A percentile compares a stretch with the other conserved stretches of the same genome.
phyloP scores from a whole-genome alignment of 345 rosid species.

The Lepidium sativum region DNA sequence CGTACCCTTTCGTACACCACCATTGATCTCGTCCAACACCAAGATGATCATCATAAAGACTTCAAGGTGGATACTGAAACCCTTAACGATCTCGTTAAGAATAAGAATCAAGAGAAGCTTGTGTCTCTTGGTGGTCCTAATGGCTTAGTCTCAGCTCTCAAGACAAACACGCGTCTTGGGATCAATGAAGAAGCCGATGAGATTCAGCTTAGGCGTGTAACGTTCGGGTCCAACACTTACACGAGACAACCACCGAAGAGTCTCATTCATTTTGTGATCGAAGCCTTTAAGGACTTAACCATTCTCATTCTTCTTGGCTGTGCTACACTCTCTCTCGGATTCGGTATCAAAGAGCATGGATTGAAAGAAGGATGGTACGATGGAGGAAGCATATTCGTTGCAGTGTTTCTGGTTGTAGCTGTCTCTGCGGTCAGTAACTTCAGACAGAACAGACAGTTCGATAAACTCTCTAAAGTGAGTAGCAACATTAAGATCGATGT shows the following conservation, averaged over 20 bases:
- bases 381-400: conserved; percentile 56
- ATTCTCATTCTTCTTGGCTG: conserved; percentile 52
- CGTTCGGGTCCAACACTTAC: conserved; percentile 59
- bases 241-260: conserved; percentile 52
- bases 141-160: conserved; percentile 32
- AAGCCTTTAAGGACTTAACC: conserved; percentile 47
- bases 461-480: conserved; percentile 42
- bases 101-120: conserved; percentile 30
- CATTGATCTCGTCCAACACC: conserved; percentile 5
- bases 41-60: background rate
- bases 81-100: conserved; percentile 34
- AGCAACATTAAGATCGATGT: conserved; percentile 47
- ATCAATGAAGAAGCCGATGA: conserved; percentile 36
- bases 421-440: conserved; percentile 48
- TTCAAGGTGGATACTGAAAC: conserved; percentile 29
- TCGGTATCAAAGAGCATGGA: conserved; percentile 55
- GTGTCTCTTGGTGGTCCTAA: conserved; percentile 32
- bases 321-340: conserved; percentile 54
- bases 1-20: conserved; percentile 22
- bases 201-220: conserved; percentile 29
- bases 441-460: conserved; percentile 46
- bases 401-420: conserved; percentile 44
- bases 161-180: conserved; percentile 32
- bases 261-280: conserved; percentile 37
- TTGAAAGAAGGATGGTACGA: conserved; percentile 63